Evolutionary conservation across 2,329 filamentous ascomycete genomes (phyloP), one percentile per base, ranked within the genome.

Genomic region (Penicillium sp.): DNA sequence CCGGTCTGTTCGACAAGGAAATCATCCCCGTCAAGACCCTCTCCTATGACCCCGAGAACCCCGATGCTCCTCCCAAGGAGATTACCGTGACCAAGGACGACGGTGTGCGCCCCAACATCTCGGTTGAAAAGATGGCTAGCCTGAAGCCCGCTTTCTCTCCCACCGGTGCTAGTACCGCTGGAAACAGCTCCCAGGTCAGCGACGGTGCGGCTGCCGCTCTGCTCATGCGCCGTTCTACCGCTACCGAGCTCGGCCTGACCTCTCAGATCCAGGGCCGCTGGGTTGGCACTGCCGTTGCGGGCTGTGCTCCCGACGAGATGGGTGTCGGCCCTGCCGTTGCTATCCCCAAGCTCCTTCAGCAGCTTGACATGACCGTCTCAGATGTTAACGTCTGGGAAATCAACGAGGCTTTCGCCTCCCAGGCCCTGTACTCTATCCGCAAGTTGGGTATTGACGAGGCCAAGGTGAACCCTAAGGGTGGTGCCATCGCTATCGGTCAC

Each of bases 401-500:
- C 69, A 96, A 96, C 69, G 90, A 96, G 78, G 81, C 81, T 13
- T 84, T 84, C 65, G 81, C 80, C 4, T 78, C 74, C 43, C 81
- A 83, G 62, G 78, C 80, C 33, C 62, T 84, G 45, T 79, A 95
- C 71, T 90, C 84, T 60, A 71, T 91, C 39, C 74, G 88, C 53
- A 78, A 81, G 61, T 57, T 75, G 19, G 61, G 80, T 63, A 57
- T 82, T 72, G 77, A 83, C 59, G 71, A 79, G 48, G 80, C 80
- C 6, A 84, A 79, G 70, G 85, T 96, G 17, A 97, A 97, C 71
- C 88, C 88, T 0, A 89, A 94, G 61, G 91, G 91, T 53, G 90
- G 91, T 29, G 91, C 90, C 2, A 95, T 96, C 68, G 90, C 91
- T n/a, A 72, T 96, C 22, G 91, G 91, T 1, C 91, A 96, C 68